Evolutionary conservation across 2,329 filamentous ascomycete genomes (phyloP).

Genomic region (Penicillium sp.): DNA sequence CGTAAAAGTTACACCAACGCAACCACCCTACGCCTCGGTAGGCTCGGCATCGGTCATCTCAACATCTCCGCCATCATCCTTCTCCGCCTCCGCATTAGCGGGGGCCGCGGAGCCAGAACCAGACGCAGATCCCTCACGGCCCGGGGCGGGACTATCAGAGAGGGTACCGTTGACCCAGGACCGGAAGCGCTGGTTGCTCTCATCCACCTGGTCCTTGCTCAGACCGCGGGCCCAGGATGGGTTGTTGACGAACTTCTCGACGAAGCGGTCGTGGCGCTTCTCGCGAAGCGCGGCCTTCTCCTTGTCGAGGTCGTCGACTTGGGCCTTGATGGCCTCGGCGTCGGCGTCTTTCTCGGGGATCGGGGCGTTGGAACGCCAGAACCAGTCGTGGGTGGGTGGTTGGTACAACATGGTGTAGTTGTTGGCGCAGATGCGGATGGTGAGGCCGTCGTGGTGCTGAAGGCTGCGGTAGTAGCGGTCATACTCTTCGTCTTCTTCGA

Average conservation of each 20-base stretch:
- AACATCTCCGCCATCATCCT: slow-evolving; percentile 17
- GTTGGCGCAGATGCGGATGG: slow-evolving; percentile 72
- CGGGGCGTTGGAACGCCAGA: slow-evolving; percentile 51
- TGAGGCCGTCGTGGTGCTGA: slow-evolving; percentile 64
- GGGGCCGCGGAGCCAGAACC: slow-evolving; percentile 13
- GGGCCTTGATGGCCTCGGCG: slow-evolving; percentile 25
- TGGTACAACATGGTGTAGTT: slow-evolving; percentile 78
- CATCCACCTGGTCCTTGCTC: slow-evolving; percentile 50
- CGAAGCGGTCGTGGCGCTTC: slow-evolving; percentile 49
- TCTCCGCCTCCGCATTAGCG: slow-evolving; percentile 17
- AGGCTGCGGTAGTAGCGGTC: slow-evolving; percentile 56
- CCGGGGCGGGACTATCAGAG: slow-evolving; percentile 15
- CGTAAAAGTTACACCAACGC: neutral
- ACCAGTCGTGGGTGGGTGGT: slow-evolving; percentile 67
- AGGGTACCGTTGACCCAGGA: slow-evolving; percentile 44
- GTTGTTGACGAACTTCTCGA: slow-evolving; percentile 54
- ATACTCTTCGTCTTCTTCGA: slow-evolving; percentile 61
- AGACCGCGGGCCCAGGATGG: slow-evolving; percentile 51
- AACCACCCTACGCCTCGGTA: slow-evolving; percentile 17
- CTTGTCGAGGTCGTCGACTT: slow-evolving; percentile 35
- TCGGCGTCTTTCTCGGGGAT: slow-evolving; percentile 20
- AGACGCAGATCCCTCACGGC: slow-evolving; percentile 12
- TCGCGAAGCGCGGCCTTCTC: slow-evolving; percentile 38
- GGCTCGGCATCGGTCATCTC: slow-evolving; percentile 40
- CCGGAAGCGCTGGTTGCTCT: slow-evolving; percentile 48